Conservation (phyloP, 352 stramenopile species). For the Peronospora tabacina region DNA sequence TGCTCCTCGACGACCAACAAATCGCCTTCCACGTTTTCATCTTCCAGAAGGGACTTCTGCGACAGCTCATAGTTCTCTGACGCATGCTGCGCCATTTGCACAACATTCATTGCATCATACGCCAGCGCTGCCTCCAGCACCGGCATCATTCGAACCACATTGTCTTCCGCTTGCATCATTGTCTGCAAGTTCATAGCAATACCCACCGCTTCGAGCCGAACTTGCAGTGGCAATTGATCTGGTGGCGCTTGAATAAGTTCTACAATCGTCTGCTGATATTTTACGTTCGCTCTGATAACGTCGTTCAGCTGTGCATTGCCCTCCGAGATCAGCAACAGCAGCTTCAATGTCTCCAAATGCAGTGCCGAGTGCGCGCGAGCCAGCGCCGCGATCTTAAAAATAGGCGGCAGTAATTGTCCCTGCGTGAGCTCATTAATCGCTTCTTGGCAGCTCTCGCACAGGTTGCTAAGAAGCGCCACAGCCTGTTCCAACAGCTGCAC, state of each 20-base stretch:
- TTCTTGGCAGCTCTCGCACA: conserved; percentile 74
- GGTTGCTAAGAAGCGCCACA: conserved; percentile 65
- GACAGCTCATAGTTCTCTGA: conserved; percentile 52
- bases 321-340: conserved; percentile 77
- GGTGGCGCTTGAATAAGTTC: conserved; percentile 57
- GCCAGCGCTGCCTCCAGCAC: conserved; percentile 63
- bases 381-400: conserved; percentile 65
- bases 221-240: conserved; percentile 42
- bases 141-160: conserved; percentile 59
- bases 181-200: conserved; percentile 72
- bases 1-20: conserved; percentile 51
- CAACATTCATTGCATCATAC: conserved; percentile 71
- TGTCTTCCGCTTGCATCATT: conserved; percentile 67
- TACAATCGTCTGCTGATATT: conserved; percentile 63
- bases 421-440: conserved; percentile 80
- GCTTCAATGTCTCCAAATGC: conserved; percentile 73
- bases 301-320: conserved; percentile 75
- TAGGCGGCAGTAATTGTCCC: conserved; percentile 57
- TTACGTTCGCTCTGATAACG: conserved; percentile 41
- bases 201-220: conserved; percentile 53
- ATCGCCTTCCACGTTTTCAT: conserved; percentile 61
- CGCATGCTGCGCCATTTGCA: conserved; percentile 64
- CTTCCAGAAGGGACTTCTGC: conserved; percentile 51
- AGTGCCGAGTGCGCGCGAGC: conserved; percentile 39
- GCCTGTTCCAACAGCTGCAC: conserved; percentile 77